phyloP scores from a whole-genome alignment of 2,329 filamentous ascomycete species.

The Bisporella sp. region DNA sequence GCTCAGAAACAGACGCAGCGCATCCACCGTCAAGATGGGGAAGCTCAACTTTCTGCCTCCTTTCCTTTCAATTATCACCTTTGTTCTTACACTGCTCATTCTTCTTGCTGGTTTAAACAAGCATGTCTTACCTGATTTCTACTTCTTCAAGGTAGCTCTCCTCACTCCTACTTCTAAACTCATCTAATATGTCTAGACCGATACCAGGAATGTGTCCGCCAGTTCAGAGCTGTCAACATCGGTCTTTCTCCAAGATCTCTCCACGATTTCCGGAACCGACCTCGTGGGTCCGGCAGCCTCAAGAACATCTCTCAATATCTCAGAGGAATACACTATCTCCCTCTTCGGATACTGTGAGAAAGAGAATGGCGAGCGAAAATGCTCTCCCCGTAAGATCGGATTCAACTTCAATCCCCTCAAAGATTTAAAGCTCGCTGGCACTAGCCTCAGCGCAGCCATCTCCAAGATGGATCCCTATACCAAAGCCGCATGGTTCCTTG shows the following conservation, averaged over 20 bases:
- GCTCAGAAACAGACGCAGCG: not conserved
- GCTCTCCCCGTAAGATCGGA: conserved; percentile 61
- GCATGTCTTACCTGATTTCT: conserved; percentile 18
- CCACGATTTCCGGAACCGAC: conserved; percentile 26
- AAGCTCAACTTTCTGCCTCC: conserved; percentile 4
- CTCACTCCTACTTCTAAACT: not conserved
- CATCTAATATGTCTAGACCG: conserved; percentile 18
- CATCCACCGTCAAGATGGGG: not conserved
- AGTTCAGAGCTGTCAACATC: conserved; percentile 28
- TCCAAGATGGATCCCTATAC: conserved; percentile 69
- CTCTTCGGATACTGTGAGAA: conserved; percentile 79
- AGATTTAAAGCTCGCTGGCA: conserved; percentile 43
- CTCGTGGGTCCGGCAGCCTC: conserved; percentile 41
- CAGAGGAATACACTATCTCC: conserved; percentile 69
- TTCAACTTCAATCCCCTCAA: conserved; percentile 64
- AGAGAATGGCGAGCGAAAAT: conserved; percentile 43
- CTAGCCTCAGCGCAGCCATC: conserved; percentile 45
- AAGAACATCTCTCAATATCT: conserved; percentile 45
- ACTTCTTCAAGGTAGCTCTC: conserved; percentile 28
- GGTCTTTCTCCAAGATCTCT: conserved; percentile 27
- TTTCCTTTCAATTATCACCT: conserved; percentile 14
- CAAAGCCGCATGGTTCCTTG: conserved; percentile 70
- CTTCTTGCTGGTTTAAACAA: conserved; percentile 25
- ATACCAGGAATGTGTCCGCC: conserved; percentile 24
- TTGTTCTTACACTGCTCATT: conserved; percentile 19